Percentiles rank a stretch among this genome's conserved stretches.
Conservation (phyloP, 2,329 filamentous ascomycete genomes). For the Keithomyces neogunnii region DNA sequence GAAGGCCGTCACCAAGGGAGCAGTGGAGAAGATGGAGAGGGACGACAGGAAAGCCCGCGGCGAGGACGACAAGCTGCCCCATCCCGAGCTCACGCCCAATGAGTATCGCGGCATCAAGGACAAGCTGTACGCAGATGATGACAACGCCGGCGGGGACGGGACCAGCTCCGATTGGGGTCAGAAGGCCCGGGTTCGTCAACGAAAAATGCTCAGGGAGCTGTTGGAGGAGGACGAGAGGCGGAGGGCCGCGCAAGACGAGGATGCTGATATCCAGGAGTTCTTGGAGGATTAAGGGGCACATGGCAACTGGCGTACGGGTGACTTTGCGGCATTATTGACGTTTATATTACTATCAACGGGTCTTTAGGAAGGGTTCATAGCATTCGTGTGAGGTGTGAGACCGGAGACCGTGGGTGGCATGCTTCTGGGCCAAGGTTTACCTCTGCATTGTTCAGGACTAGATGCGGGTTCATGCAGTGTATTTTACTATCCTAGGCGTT, state of each 20-base stretch:
- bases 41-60: constrained; percentile 34
- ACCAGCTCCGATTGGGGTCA: constrained; percentile 57
- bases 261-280: constrained; percentile 69
- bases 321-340: neutral
- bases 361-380: neutral
- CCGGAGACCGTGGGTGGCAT: neutral
- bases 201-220: constrained; percentile 56
- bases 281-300: constrained; percentile 38
- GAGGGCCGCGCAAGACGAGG: constrained; percentile 55
- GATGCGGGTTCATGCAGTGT: no score
- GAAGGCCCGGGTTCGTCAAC: constrained; percentile 61
- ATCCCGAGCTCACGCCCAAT: constrained; percentile 53
- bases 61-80: constrained; percentile 4
- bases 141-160: constrained; percentile 35
- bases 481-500: no score
- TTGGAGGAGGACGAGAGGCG: constrained; percentile 54
- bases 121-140: constrained; percentile 45
- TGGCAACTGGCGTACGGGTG: neutral
- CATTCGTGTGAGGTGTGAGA: neutral
- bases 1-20: constrained; percentile 53
- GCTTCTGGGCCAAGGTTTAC: neutral
- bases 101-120: constrained; percentile 49
- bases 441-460: no score
- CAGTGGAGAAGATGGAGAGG: constrained; percentile 57
- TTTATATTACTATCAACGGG: neutral